Evolutionary conservation across 805 yeast species (phyloP).

Genomic region (Saccharomyces paradoxus): DNA sequence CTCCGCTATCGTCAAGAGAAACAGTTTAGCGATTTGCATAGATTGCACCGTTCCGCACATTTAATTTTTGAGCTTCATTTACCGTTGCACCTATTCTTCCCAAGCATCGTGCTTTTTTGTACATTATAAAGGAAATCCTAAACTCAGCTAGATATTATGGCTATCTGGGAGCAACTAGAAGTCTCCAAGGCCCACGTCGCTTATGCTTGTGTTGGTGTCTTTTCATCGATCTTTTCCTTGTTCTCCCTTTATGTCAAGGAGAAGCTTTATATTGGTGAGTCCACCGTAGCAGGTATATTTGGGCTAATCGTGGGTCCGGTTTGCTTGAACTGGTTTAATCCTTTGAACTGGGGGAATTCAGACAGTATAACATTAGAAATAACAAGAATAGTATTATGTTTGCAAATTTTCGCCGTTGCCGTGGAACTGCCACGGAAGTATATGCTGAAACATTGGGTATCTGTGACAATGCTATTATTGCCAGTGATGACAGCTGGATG

Average conservation of each 20-base stretch:
- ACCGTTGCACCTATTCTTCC: background rate
- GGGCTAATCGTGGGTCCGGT: conserved; percentile 89
- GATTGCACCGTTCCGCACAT: background rate
- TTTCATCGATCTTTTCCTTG: conserved; percentile 71
- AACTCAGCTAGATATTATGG: conserved; percentile 12
- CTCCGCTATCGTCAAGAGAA: background rate
- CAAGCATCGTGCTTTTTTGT: background rate
- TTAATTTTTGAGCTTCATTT: background rate
- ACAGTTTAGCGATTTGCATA: background rate
- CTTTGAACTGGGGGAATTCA: conserved; percentile 76
- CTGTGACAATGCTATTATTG: conserved; percentile 62
- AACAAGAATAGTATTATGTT: conserved; percentile 71
- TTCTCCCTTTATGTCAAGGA: conserved; percentile 79
- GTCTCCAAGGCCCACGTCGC: conserved; percentile 69
- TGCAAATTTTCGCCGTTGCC: conserved; percentile 90
- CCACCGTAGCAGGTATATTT: conserved; percentile 76
- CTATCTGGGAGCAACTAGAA: conserved; percentile 30
- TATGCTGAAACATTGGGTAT: conserved; percentile 75
- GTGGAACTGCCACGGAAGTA: conserved; percentile 88
- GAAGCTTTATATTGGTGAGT: conserved; percentile 80
- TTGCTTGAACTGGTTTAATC: conserved; percentile 74
- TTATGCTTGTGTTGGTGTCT: conserved; percentile 80
- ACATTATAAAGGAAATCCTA: background rate
- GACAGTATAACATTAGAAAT: conserved; percentile 78
- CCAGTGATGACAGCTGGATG: conserved; percentile 91